Base-by-base conservation (phyloP, 768 basidiomycete species). In the Termitomyces sp. region DNA sequence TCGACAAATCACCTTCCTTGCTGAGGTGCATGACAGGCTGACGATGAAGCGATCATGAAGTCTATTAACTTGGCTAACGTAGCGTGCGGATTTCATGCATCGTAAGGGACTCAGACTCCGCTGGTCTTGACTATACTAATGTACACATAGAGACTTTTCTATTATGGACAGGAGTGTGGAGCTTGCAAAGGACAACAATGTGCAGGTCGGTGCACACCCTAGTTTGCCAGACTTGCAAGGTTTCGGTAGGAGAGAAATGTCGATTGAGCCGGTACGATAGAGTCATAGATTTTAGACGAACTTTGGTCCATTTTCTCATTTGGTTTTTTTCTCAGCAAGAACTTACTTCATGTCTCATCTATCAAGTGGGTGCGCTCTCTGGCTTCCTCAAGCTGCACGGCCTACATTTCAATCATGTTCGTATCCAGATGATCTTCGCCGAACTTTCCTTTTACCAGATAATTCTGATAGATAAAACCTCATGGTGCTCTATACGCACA, bases 81-180 rank as follows among this genome's bases (percentile, higher is more conserved):
- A 16, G 86, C 86, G 0, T 88, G 86, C 64, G 86, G 86, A 6
- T 86, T 86, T 59, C 87, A 88, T 64, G 85, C 82, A 22, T 83
- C 81, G 81, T 85, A 58, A 48, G 20, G 20, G 31, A 15, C 29
- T 18, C n/a, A 20, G 15, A 24, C 8, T 9, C 10, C 4, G 13
- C 18, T 5, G 6, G 26, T 31, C 12, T 12, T n/a, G 16, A 36
- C 34, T n/a, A 16, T 24, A 7, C 20, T 44, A 7, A 22, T 22
- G 36, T 1, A 24, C 31, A 24, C 15, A 9, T 22, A 82, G 83
- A 0, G 85, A 87, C 65, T 86, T 85, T 61, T 75, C 80, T 0
- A 77, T 86, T 50, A 88, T 89, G 86, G 75, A 81, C 60, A 73
- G 79, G 64, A 87, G 86, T 0, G 84, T 87, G 2, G 56, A 60